Percentiles rank a stretch among this genome's conserved stretches.
These are phyloP conservation scores for Cubamyces sp. DNA, from an alignment of 768 basidiomycete genomes.

Conservation along the genomic window DNA sequence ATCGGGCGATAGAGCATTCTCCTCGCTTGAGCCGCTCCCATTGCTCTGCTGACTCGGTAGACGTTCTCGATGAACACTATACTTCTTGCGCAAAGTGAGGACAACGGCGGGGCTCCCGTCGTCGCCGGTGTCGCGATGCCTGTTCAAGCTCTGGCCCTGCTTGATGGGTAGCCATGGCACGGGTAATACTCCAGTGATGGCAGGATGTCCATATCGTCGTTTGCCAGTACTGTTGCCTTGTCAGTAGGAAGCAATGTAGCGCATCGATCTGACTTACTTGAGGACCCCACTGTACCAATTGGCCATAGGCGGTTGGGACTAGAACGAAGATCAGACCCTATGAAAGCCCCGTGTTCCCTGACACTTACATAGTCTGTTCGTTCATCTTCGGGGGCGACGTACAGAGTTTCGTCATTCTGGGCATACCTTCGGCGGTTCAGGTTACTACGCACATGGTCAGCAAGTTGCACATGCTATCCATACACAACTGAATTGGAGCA, in stretches of 20 bases:
- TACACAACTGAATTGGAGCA: neutral
- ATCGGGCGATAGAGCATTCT: neutral
- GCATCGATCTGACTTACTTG: slow-evolving; percentile 55
- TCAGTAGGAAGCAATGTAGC: slow-evolving; percentile 11
- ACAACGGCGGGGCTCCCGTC: slow-evolving; percentile 71
- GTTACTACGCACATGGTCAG: slow-evolving; percentile 51
- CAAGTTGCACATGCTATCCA: neutral
- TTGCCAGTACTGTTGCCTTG: slow-evolving; percentile 76
- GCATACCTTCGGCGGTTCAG: slow-evolving; percentile 87
- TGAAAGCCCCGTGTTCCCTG: neutral
- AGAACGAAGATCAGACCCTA: slow-evolving; percentile 23
- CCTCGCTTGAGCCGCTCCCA: slow-evolving; percentile 5
- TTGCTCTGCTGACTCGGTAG: slow-evolving; percentile 18
- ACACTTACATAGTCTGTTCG: slow-evolving; percentile 80
- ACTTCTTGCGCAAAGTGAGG: slow-evolving; percentile 77
- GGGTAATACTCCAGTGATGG: slow-evolving; percentile 89
- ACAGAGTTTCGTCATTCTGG: slow-evolving; percentile 91
- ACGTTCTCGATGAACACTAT: slow-evolving; percentile 46
- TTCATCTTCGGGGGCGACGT: slow-evolving; percentile 94
- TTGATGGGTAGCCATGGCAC: slow-evolving; percentile 94
- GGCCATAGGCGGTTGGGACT: slow-evolving; percentile 97
- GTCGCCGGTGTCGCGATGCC: slow-evolving; percentile 41
- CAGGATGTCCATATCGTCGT: slow-evolving; percentile 92
- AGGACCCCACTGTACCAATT: slow-evolving; percentile 93
- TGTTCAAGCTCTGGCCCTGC: slow-evolving; percentile 46